phyloP scores from a whole-genome alignment of 2,329 filamentous ascomycete genomes.

The Graphium sp. region DNA sequence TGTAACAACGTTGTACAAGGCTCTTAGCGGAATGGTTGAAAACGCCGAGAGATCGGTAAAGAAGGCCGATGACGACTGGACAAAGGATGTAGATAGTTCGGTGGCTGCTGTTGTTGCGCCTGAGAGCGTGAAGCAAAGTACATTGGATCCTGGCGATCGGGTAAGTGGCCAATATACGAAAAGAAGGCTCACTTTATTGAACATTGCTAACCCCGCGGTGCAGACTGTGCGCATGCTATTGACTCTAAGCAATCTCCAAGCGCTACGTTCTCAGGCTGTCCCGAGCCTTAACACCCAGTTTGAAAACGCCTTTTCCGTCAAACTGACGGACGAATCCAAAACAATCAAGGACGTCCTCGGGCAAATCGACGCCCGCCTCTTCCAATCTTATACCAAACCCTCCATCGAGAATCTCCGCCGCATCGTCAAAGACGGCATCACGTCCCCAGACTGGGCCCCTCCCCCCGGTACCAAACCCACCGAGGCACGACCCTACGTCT shows the following conservation, averaged over 20 bases:
- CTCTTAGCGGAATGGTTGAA: slow-evolving; percentile 88
- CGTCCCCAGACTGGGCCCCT: slow-evolving; percentile 55
- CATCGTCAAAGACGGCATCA: slow-evolving; percentile 60
- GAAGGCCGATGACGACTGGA: slow-evolving; percentile 47
- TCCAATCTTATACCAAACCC: slow-evolving; percentile 79
- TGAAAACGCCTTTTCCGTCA: slow-evolving; percentile 84
- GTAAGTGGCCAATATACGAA: slow-evolving; percentile 19
- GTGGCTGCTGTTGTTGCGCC: slow-evolving; percentile 16
- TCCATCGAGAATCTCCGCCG: slow-evolving; percentile 48
- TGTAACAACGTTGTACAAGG: slow-evolving; percentile 85
- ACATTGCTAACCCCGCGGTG: slow-evolving; percentile 10
- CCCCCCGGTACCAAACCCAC: slow-evolving; percentile 38
- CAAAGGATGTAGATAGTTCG: slow-evolving; percentile 25
- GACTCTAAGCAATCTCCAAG: slow-evolving; percentile 81
- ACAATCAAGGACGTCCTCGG: slow-evolving; percentile 79
- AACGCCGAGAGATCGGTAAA: slow-evolving; percentile 68
- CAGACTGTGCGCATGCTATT: slow-evolving; percentile 86
- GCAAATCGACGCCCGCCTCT: slow-evolving; percentile 82
- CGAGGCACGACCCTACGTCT: slow-evolving; percentile 76
- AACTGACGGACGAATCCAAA: slow-evolving; percentile 83
- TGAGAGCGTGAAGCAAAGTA: slow-evolving; percentile 23
- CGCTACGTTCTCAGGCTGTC: slow-evolving; percentile 65
- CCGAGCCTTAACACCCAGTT: slow-evolving; percentile 84
- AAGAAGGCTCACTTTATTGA: too few relatives aligned
- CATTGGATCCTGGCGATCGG: slow-evolving; percentile 37